Percentiles rank a stretch among this genome's conserved stretches.
phyloP scores from a whole-genome alignment of 345 rosid genomes.

The Citrus inodora region DNA sequence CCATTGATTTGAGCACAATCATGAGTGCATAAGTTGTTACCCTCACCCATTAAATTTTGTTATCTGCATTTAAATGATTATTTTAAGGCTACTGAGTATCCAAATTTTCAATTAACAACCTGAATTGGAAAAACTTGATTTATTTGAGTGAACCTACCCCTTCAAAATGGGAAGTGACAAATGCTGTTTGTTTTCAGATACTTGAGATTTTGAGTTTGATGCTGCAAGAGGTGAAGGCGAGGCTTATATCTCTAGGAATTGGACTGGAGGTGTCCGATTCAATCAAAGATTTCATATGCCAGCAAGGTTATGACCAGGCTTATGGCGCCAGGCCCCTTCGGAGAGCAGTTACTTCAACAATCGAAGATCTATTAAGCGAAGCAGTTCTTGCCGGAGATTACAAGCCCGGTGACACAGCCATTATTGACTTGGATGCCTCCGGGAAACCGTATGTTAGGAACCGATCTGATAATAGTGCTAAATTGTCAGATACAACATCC shows the following conservation, averaged over 20 bases:
- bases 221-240: conserved; percentile 79
- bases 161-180: not conserved
- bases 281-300: conserved; percentile 69
- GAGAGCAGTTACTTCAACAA: conserved; percentile 68
- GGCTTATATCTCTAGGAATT: conserved; percentile 73
- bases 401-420: conserved; percentile 80
- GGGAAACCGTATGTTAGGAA: conserved; percentile 66
- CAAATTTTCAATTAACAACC: not conserved
- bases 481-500: conserved; percentile 55
- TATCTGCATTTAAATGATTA: not conserved
- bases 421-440: conserved; percentile 64
- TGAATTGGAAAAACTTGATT: not conserved
- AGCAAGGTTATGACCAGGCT: conserved; percentile 72
- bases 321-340: conserved; percentile 91
- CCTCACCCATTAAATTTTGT: not conserved
- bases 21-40: not conserved
- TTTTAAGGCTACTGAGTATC: not conserved
- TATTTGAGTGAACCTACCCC: not conserved
- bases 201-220: conserved; percentile 70
- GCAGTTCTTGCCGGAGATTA: conserved; percentile 67
- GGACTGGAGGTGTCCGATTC: conserved; percentile 81
- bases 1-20: not conserved
- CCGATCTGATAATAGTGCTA: conserved; percentile 40
- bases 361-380: conserved; percentile 86
- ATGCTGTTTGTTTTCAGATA: conserved; percentile 48